Percentiles rank a stretch among this genome's conserved stretches.
These are phyloP conservation scores for Globisporangium emineosum DNA, from an alignment of 352 stramenopile genomes.

Conservation along the genomic window DNA sequence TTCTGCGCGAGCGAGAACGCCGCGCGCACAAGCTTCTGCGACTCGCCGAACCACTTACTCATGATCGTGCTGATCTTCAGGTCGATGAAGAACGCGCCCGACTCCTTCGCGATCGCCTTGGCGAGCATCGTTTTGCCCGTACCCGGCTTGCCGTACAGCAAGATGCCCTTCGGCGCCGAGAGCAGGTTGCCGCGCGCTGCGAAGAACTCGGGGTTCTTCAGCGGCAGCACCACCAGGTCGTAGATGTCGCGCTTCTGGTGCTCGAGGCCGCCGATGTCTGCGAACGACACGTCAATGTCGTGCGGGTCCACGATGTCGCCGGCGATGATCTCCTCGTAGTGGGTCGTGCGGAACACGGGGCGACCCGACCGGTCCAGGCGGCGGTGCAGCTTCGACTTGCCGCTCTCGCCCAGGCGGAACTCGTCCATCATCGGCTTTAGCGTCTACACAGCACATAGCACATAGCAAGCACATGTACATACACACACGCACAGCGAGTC, in stretches of 20 bases:
- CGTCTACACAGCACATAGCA: conserved; percentile 28
- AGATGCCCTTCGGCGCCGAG: conserved; percentile 81
- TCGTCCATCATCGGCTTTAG: conserved; percentile 86
- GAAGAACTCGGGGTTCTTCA: conserved; percentile 92
- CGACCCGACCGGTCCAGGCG: conserved; percentile 62
- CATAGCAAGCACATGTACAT: not conserved
- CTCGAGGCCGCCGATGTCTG: conserved; percentile 96
- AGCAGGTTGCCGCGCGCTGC: conserved; percentile 81
- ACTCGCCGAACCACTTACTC: conserved; percentile 91
- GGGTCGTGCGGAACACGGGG: conserved; percentile 70
- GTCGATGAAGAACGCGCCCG: conserved; percentile 86
- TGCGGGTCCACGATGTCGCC: conserved; percentile 93
- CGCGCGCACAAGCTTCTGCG: conserved; percentile 92
- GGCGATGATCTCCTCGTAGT: conserved; percentile 91
- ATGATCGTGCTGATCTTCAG: conserved; percentile 90
- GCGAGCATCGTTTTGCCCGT: conserved; percentile 92
- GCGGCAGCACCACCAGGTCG: conserved; percentile 93
- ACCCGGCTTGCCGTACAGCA: conserved; percentile 79
- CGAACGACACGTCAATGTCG: conserved; percentile 91
- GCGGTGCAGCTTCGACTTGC: conserved; percentile 69
- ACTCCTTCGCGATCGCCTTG: conserved; percentile 96
- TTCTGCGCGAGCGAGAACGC: conserved; percentile 94
- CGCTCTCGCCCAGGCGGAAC: conserved; percentile 54
- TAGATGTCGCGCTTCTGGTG: conserved; percentile 95
- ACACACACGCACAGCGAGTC: not conserved